Evolutionary conservation across 305 asterid genomes (phyloP).

Genomic region (Fraxinus floribunda): DNA sequence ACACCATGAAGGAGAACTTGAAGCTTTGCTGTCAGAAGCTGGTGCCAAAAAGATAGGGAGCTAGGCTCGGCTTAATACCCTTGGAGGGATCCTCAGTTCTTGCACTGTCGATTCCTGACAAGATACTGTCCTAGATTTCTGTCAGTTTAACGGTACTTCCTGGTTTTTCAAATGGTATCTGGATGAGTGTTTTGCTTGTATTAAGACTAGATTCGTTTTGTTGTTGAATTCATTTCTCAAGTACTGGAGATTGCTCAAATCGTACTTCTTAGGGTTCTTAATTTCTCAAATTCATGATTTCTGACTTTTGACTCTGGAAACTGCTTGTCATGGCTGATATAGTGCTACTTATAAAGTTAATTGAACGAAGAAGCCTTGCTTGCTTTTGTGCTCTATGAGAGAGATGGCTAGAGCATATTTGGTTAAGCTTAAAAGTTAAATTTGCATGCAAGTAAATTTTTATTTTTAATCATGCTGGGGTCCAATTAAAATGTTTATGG

Average conservation of each 20-base stretch:
- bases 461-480: neutral
- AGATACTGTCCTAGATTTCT: neutral
- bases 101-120: neutral
- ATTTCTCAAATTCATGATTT: neutral
- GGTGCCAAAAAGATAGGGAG: slow-evolving; percentile 38
- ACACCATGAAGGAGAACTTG: slow-evolving; percentile 63
- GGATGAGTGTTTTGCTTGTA: neutral
- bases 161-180: neutral
- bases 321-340: neutral
- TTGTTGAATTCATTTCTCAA: neutral
- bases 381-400: neutral
- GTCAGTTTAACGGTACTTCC: neutral
- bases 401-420: neutral
- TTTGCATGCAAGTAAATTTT: neutral
- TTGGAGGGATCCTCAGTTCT: neutral
- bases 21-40: slow-evolving; percentile 61
- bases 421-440: neutral
- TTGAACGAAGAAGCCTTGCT: neutral
- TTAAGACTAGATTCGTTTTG: neutral
- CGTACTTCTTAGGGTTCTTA: neutral
- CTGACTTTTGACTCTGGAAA: neutral
- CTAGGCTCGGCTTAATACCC: slow-evolving; percentile 24
- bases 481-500: neutral
- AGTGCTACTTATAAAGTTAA: neutral
- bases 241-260: neutral